Conservation (phyloP, 2,329 filamentous ascomycete genomes). For the Penicillium sp. region DNA sequence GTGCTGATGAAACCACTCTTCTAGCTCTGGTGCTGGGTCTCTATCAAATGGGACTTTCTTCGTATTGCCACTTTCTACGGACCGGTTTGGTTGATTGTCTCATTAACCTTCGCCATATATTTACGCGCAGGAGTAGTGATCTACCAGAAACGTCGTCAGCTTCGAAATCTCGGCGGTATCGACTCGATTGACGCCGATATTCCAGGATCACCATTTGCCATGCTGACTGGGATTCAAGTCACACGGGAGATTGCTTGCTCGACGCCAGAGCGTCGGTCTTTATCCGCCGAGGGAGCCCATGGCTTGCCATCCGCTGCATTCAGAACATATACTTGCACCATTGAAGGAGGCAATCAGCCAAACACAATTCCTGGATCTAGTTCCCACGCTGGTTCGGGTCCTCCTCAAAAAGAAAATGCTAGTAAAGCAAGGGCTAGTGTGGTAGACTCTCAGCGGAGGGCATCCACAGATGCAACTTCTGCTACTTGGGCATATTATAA, state of each 20-base stretch:
- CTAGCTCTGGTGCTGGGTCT: conserved; percentile 81
- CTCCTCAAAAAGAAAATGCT: conserved; percentile 1
- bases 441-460: conserved; percentile 16
- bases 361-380: neutral
- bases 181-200: conserved; percentile 46
- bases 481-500: conserved; percentile 44
- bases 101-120: conserved; percentile 44
- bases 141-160: conserved; percentile 61
- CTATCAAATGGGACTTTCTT: conserved; percentile 66
- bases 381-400: neutral
- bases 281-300: conserved; percentile 3
- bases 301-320: conserved; percentile 10
- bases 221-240: conserved; percentile 67
- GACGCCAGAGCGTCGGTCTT: conserved; percentile 8
- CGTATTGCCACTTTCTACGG: conserved; percentile 74
- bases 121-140: conserved; percentile 42
- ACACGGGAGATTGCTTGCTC: conserved; percentile 53
- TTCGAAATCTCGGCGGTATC: conserved; percentile 56
- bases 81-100: conserved; percentile 46
- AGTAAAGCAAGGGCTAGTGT: conserved; percentile 1
- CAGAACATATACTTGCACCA: conserved; percentile 35
- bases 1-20: neutral
- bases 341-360: conserved; percentile 26
- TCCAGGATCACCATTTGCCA: conserved; percentile 44
- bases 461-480: conserved; percentile 33